Conservation (phyloP, 106 monocot species). For the Acorus calamus region DNA sequence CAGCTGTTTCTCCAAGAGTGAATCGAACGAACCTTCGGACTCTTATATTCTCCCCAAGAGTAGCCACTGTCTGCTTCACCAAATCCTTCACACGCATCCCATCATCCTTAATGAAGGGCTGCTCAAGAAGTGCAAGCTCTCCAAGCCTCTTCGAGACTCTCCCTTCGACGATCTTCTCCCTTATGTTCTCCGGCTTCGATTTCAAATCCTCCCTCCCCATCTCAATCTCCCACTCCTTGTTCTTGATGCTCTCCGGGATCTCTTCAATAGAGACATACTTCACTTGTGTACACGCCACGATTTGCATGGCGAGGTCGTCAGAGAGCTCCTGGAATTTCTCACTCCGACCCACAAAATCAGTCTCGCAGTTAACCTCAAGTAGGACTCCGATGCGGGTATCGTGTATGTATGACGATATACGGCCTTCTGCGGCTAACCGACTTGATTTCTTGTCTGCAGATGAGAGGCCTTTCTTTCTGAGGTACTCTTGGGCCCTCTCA, state of each 20-base stretch:
- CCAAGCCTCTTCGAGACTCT: slow-evolving; percentile 82
- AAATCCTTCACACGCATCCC: slow-evolving; percentile 79
- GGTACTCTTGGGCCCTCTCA: slow-evolving; percentile 75
- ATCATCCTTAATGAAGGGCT: slow-evolving; percentile 83
- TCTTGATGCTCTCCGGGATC: slow-evolving; percentile 37
- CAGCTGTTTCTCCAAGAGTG: slow-evolving; percentile 56
- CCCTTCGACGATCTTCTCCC: slow-evolving; percentile 89
- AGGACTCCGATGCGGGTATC: slow-evolving; percentile 72
- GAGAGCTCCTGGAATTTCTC: slow-evolving; percentile 79
- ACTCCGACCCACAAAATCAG: slow-evolving; percentile 74
- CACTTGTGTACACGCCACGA: slow-evolving; percentile 57
- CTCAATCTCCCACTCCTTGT: slow-evolving; percentile 77
- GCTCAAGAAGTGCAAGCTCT: slow-evolving; percentile 73
- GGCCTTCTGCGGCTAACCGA: slow-evolving; percentile 68
- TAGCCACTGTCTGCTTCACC: slow-evolving; percentile 80
- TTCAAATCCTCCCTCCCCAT: slow-evolving; percentile 82
- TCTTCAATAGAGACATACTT: slow-evolving; percentile 73
- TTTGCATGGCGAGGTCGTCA: slow-evolving; percentile 79
- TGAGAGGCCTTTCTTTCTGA: slow-evolving; percentile 78
- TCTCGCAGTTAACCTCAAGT: slow-evolving; percentile 82
- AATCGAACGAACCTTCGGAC: slow-evolving; percentile 67
- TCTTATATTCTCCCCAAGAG: slow-evolving; percentile 85
- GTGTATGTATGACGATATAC: slow-evolving; percentile 73
- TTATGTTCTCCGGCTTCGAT: slow-evolving; percentile 75
- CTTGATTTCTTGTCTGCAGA: slow-evolving; percentile 94